Percentiles rank a stretch among this genome's conserved stretches.
phyloP scores from a whole-genome alignment of 2,329 filamentous ascomycete species.

The Monilinia fructicola region DNA sequence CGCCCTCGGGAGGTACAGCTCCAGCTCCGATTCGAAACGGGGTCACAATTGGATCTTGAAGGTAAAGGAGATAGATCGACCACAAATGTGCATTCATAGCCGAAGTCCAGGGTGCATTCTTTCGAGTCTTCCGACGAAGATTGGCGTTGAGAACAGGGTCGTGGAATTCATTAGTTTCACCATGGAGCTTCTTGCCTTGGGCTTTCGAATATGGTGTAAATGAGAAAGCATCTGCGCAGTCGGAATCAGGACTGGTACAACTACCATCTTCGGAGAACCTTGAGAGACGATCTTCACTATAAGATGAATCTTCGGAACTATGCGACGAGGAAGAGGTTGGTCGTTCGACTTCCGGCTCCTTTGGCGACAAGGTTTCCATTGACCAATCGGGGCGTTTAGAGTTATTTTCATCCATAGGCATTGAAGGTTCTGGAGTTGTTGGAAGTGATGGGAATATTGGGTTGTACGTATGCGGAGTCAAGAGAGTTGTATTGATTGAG shows the following conservation, averaged over 20 bases:
- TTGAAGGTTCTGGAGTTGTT: constrained; percentile 55
- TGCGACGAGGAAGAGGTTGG: constrained; percentile 37
- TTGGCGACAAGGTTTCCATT: constrained; percentile 30
- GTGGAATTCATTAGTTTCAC: constrained; percentile 7
- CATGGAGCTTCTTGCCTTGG: constrained; percentile 29
- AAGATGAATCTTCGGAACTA: constrained; percentile 52
- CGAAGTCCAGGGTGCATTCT: constrained; percentile 59
- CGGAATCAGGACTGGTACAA: constrained; percentile 53
- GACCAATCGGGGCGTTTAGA: constrained; percentile 38
- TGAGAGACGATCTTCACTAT: constrained; percentile 58
- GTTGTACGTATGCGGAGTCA: constrained; percentile 31
- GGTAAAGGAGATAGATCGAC: constrained; percentile 63
- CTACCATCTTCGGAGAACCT: constrained; percentile 56
- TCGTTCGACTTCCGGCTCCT: constrained; percentile 32
- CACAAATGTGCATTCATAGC: constrained; percentile 66
- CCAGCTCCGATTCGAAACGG: constrained; percentile 64
- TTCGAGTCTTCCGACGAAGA: constrained; percentile 37
- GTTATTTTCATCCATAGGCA: constrained; percentile 26
- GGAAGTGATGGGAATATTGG: constrained; percentile 48
- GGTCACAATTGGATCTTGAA: constrained; percentile 66
- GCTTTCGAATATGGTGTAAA: constrained; percentile 35
- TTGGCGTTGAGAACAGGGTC: constrained; percentile 32
- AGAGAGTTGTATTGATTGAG: constrained; percentile 27
- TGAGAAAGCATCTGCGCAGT: constrained; percentile 42
- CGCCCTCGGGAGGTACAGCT: constrained; percentile 63